Evolutionary conservation across 2,329 filamentous ascomycete genomes (phyloP), one percentile per base, ranked within the genome.

Genomic region (Meredithiella fracta): DNA sequence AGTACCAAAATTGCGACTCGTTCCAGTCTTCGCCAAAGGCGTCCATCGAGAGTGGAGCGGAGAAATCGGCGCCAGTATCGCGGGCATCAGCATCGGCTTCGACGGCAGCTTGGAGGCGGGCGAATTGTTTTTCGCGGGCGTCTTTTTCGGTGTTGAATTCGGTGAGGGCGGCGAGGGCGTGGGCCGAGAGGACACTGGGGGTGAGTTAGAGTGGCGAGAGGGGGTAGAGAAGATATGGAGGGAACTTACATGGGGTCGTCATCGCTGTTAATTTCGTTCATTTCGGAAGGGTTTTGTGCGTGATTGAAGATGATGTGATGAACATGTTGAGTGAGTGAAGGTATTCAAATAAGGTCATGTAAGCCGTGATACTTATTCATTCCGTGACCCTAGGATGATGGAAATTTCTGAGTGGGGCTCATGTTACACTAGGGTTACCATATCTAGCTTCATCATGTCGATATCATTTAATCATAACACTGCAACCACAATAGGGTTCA

Each of bases 1-100:
- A 80, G 65, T 87, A 88, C 86, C 86, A 92, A 64, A 92, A 92
- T 68, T 91, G 86, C 60, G 79, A 84, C 63, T 83, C 78, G 64
- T 90, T 86, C 86, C 86, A 92, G 67, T 91, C 83, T 67, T 91
- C 86, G 1, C 74, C 73, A 63, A 91, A 92, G 1, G 76, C 71
- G 29, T 85, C 79, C 78, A 91, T 91, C 15, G 70, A 72, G 55
- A 77, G 60, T 40, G 66, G 65, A 9, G n/a, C 34, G 31, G 60
- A 57, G n/a, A 3, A 14, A 4, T 17, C 51, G 17, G 17, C 47
- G 26, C 15, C 15, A 6, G 38, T 49, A 3, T 52, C 58, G 7
- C 42, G 60, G 4, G 60, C 62, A 31, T 63, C 64, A 15, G 61
- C 59, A 22, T 56, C 40, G 8, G 38, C 37, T 50, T 53, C 53